phyloP scores from a whole-genome alignment of 495 filamentous ascomycete species.

The Jackrogersella minutella region DNA sequence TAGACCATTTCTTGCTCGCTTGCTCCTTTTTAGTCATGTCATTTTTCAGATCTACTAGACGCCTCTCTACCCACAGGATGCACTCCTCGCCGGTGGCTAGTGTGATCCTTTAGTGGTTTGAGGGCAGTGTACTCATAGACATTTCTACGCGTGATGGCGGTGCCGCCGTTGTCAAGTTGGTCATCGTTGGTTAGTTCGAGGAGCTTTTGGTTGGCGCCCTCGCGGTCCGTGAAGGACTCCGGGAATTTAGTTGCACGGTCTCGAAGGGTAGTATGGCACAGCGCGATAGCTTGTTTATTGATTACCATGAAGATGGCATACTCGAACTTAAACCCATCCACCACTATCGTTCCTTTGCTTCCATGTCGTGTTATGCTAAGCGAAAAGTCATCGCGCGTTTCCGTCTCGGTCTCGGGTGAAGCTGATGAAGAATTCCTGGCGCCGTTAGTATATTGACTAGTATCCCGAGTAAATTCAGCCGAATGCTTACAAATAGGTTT shows the following conservation, averaged over 20 bases:
- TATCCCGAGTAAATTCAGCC: neutral
- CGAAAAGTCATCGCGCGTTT: neutral
- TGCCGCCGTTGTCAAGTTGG: slow-evolving; percentile 1
- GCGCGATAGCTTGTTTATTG: neutral
- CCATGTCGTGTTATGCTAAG: neutral
- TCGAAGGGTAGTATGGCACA: neutral
- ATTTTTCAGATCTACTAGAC: slow-evolving; percentile 3
- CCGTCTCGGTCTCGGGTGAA: neutral
- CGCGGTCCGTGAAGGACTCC: neutral
- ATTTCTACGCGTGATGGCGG: slow-evolving; percentile 9
- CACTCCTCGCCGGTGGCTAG: slow-evolving; percentile 19
- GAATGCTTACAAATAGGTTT: neutral
- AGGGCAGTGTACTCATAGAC: neutral
- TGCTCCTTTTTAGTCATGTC: slow-evolving; percentile 9
- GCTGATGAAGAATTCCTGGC: neutral
- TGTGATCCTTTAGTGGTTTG: slow-evolving; percentile 21
- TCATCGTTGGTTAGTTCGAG: slow-evolving; percentile 2
- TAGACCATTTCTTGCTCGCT: slow-evolving; percentile 19
- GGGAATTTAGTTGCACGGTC: neutral
- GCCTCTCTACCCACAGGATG: slow-evolving; percentile 27
- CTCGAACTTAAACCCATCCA: neutral
- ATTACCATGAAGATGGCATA: neutral
- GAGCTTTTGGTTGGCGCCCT: slow-evolving; percentile 17
- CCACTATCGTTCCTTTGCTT: neutral
- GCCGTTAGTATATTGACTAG: slow-evolving; percentile 8